Percentiles rank a stretch among this genome's conserved stretches.
phyloP scores from a whole-genome alignment of 768 basidiomycete species.

The Tephrocybe rancida region DNA sequence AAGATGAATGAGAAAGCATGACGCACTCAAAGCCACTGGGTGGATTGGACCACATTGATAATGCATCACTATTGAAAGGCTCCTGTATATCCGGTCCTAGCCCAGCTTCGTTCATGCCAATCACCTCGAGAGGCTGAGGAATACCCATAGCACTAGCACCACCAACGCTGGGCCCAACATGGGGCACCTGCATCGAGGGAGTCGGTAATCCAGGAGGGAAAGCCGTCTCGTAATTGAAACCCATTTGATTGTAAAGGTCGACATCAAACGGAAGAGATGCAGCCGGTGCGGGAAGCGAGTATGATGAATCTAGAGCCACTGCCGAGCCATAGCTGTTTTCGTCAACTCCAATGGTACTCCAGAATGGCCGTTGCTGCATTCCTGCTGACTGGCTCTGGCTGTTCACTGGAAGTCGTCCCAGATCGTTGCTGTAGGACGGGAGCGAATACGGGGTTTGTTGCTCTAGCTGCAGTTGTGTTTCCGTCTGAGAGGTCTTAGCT shows the following conservation, averaged over 20 bases:
- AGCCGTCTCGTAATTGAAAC: conserved; percentile 2
- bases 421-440: conserved; percentile 64
- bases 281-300: not conserved
- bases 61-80: conserved; percentile 49
- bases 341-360: too few species aligned
- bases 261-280: conserved; percentile 22
- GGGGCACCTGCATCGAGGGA: not conserved
- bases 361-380: conserved; percentile 4
- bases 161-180: not conserved
- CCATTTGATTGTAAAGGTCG: conserved; percentile 28
- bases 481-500: conserved; percentile 1
- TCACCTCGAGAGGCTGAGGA: not conserved
- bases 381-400: conserved; percentile 18
- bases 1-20: not conserved
- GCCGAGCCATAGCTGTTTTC: not conserved
- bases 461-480: not conserved
- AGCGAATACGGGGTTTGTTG: conserved; percentile 29
- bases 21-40: conserved; percentile 68
- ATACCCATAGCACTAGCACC: not conserved
- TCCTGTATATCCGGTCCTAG: conserved; percentile 12
- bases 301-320: not conserved
- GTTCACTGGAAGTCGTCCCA: conserved; percentile 53
- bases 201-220: conserved; percentile 1
- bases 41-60: conserved; percentile 73
- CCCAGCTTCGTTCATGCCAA: not conserved